phyloP scores from a whole-genome alignment of 176 grass and related monocot genomes.

The Microstegium vimineum region DNA sequence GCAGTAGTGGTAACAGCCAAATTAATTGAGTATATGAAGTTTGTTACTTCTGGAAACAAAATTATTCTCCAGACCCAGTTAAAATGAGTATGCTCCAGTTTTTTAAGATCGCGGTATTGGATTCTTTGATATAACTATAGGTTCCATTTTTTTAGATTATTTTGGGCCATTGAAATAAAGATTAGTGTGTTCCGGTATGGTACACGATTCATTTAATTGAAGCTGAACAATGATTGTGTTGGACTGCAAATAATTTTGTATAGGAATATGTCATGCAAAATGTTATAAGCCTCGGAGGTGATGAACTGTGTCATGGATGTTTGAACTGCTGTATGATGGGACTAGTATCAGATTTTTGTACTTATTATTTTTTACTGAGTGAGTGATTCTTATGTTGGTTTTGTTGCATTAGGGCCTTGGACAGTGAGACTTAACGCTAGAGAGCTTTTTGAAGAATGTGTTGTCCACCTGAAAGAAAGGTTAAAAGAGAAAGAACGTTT shows the following conservation, averaged over 20 bases:
- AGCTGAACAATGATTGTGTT: background rate
- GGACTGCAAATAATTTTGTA: background rate
- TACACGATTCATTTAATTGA: background rate
- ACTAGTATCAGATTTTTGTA: background rate
- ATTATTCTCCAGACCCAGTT: background rate
- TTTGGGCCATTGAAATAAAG: background rate
- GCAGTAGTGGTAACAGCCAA: background rate
- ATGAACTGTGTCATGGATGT: background rate
- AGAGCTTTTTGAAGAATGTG: slow-evolving; percentile 87
- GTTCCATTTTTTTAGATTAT: background rate
- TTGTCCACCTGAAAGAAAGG: slow-evolving; percentile 82
- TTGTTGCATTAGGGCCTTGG: slow-evolving; percentile 58
- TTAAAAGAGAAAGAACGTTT: slow-evolving; percentile 86
- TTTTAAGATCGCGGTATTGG: background rate
- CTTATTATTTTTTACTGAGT: background rate
- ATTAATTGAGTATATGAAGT: background rate
- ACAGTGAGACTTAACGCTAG: slow-evolving; percentile 49
- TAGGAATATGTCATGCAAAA: background rate
- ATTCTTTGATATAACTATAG: background rate
- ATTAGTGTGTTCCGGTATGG: background rate
- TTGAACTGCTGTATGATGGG: background rate
- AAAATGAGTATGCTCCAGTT: background rate
- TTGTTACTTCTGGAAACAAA: background rate
- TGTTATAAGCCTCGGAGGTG: background rate
- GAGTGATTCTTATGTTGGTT: slow-evolving; percentile 28